Evolutionary conservation across 768 basidiomycete species (phyloP), one percentile per base, ranked within the genome.

Genomic region (Guyanaporus albipodus): DNA sequence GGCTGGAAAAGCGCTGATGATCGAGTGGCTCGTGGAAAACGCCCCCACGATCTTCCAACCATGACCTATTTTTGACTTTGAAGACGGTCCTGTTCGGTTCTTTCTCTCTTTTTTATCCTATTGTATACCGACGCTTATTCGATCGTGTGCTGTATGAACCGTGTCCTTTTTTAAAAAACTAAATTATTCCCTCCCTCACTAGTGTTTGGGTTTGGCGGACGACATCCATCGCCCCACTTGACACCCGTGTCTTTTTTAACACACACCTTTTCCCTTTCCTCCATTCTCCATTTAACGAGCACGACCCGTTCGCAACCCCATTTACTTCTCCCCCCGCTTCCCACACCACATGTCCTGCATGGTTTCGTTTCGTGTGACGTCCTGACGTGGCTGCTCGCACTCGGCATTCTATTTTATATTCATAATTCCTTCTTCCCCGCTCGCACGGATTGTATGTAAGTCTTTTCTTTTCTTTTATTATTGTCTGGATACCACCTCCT

Each of bases 21-120:
- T 99, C 41, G 92, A 96, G 66, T 96, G 93, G 87, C 79, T 97
- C 54, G 82, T 98, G 50, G 93, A 97, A 62, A 87, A 95, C 61
- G 90, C 90, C 11, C 76, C 73, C 32, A 64, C 66, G 21, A 70
- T 87, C 56, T 78, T 78, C 57, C 57, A 36, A 38, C 29, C 40
- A 22, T 57, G 50, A 54, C 44, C 19, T 29, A 12, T 31, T 31
- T 31, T 31, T 31, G 12, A 15, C n/a, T n/a, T n/a, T n/a, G n/a
- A n/a, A n/a, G n/a, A n/a, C n/a, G n/a, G n/a, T n/a, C n/a, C n/a
- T n/a, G n/a, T n/a, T n/a, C n/a, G n/a, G 15, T 32, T 7, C 31
- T 8, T 32, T 12, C 10, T 31, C 29, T 6, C 29, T 47, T 39
- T 36, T 54, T 46, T 57, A 62, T 50, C 18, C 22, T 68, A 63